phyloP scores from a whole-genome alignment of 2,329 filamentous ascomycete species.

The Remersonia thermophila region DNA sequence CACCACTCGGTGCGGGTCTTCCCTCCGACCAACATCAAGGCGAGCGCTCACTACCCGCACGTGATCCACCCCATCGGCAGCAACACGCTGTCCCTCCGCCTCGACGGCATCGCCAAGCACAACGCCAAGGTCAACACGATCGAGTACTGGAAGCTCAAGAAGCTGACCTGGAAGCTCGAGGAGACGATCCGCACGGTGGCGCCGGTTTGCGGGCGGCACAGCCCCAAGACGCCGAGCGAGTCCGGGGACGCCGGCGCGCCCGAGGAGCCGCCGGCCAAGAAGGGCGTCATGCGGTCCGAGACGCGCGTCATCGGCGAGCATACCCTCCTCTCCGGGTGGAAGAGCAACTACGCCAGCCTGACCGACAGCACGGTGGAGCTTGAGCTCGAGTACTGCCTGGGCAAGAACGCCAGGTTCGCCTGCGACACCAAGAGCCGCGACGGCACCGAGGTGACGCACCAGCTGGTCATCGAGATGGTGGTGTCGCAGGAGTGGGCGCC shows the following conservation, averaged over 20 bases:
- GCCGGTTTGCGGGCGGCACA: constrained; percentile 67
- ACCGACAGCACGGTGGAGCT: constrained; percentile 56
- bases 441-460: constrained; percentile 70
- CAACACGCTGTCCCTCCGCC: constrained; percentile 65
- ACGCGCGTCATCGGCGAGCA: constrained; percentile 66
- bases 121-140: constrained; percentile 60
- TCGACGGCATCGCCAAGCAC: constrained; percentile 70
- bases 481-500: constrained; percentile 82
- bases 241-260: constrained; percentile 24
- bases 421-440: constrained; percentile 67
- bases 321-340: constrained; percentile 82
- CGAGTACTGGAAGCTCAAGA: constrained; percentile 75
- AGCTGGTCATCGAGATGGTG: constrained; percentile 82
- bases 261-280: constrained; percentile 26
- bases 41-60: constrained; percentile 67
- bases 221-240: constrained; percentile 35
- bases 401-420: constrained; percentile 46
- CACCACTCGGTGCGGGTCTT: constrained; percentile 91
- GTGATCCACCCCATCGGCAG: constrained; percentile 77
- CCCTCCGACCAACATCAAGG: constrained; percentile 87
- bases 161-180: constrained; percentile 86
- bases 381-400: constrained; percentile 65
- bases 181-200: constrained; percentile 72
- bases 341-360: constrained; percentile 46
- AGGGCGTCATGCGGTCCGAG: constrained; percentile 63